Conservation (phyloP, 768 basidiomycete species). For the Filobasidium wieringae region DNA sequence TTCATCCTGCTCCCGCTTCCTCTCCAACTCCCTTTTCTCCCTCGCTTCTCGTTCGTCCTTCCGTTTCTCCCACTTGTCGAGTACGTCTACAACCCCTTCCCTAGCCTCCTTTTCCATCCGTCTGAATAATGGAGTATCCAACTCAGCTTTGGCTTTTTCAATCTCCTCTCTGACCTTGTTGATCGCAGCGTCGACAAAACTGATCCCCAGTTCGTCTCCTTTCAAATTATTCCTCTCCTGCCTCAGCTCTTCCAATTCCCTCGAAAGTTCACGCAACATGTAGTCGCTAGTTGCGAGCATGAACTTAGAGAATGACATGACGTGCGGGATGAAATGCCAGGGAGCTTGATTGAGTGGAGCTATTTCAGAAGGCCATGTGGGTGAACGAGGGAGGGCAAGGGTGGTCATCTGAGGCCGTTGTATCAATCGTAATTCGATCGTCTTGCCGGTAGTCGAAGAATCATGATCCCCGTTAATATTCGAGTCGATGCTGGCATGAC, state of each 20-base stretch:
- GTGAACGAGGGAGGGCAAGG: conserved; percentile 78
- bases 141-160: conserved; percentile 54
- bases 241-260: conserved; percentile 60
- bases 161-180: conserved; percentile 67
- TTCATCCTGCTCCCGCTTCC: background rate
- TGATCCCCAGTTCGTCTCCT: conserved; percentile 63
- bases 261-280: conserved; percentile 59
- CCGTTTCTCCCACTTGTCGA: conserved; percentile 44
- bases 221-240: conserved; percentile 58
- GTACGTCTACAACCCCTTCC: conserved; percentile 31
- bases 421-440: conserved; percentile 72
- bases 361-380: conserved; percentile 87
- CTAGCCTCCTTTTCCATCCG: conserved; percentile 53
- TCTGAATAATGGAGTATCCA: conserved; percentile 58
- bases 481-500: background rate
- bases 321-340: conserved; percentile 90
- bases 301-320: conserved; percentile 75
- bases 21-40: background rate
- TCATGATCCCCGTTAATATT: background rate
- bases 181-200: conserved; percentile 69
- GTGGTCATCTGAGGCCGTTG: conserved; percentile 91
- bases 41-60: conserved; percentile 43
- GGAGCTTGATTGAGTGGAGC: conserved; percentile 73
- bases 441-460: conserved; percentile 9
- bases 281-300: conserved; percentile 90